A percentile compares a stretch with the other conserved stretches of the same genome.
Conservation (phyloP, 2,329 filamentous ascomycete species). For the Cladosporium austrohemisphaericum region DNA sequence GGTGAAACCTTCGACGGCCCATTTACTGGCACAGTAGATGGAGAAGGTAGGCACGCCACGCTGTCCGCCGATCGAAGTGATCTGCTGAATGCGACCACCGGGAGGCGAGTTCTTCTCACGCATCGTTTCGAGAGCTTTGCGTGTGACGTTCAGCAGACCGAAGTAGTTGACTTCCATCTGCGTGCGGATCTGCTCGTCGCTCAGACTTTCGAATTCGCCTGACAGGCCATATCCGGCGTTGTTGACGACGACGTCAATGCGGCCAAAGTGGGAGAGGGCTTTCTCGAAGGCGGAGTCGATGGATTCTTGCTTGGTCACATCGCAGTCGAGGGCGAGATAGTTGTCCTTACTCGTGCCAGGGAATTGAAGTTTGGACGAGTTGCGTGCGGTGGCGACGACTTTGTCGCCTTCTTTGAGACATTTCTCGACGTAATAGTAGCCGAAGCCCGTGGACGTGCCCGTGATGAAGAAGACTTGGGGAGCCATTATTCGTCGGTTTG, state of each 20-base stretch:
- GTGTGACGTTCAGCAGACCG: slow-evolving; percentile 53
- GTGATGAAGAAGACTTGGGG: slow-evolving; percentile 48
- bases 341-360: slow-evolving; percentile 44
- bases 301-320: slow-evolving; percentile 47
- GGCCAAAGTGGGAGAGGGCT: slow-evolving; percentile 48
- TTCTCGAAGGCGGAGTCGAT: slow-evolving; percentile 46
- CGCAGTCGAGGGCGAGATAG: slow-evolving; percentile 49
- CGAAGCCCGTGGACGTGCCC: slow-evolving; percentile 47
- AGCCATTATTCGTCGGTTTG: too few species aligned
- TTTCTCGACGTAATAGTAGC: slow-evolving; percentile 42
- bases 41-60: slow-evolving; percentile 40
- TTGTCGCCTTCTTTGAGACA: slow-evolving; percentile 42
- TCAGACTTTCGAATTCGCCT: slow-evolving; percentile 52
- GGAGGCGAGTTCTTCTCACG: slow-evolving; percentile 40
- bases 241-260: slow-evolving; percentile 59
- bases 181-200: slow-evolving; percentile 46
- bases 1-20: slow-evolving; percentile 48
- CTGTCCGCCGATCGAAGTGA: slow-evolving; percentile 53
- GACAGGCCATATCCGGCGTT: slow-evolving; percentile 58
- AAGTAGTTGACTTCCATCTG: slow-evolving; percentile 61
- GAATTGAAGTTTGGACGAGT: slow-evolving; percentile 41
- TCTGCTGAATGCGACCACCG: slow-evolving; percentile 54
- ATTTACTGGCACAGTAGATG: slow-evolving; percentile 43
- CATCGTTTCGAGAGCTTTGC: slow-evolving; percentile 43
- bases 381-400: slow-evolving; percentile 45